Conservation (phyloP, 2,329 filamentous ascomycete genomes). For the Fusarium abutilonis region DNA sequence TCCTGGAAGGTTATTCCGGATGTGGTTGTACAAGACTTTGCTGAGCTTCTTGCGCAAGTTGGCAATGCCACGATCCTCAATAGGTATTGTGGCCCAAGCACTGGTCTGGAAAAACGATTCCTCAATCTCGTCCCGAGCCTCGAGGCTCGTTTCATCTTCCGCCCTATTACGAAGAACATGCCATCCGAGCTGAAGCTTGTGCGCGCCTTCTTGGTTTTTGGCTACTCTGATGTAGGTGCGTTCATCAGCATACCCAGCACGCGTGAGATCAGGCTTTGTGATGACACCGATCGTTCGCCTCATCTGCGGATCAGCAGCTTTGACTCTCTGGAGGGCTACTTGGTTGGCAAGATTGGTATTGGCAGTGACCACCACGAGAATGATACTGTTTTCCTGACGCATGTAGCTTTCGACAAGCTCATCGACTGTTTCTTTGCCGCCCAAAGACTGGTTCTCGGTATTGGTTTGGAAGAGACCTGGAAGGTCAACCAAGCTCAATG, state of each 20-base stretch:
- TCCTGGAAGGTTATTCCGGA: slow-evolving; percentile 42
- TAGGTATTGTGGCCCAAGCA: slow-evolving; percentile 44
- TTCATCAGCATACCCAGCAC: slow-evolving; percentile 53
- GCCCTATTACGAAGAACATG: slow-evolving; percentile 62
- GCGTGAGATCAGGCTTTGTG: slow-evolving; percentile 62
- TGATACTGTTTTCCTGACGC: slow-evolving; percentile 65
- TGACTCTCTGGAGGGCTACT: slow-evolving; percentile 57
- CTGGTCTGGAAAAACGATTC: slow-evolving; percentile 46
- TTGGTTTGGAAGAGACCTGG: slow-evolving; percentile 56
- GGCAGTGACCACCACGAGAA: slow-evolving; percentile 64
- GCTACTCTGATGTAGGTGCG: slow-evolving; percentile 49
- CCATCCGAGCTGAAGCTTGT: slow-evolving; percentile 58
- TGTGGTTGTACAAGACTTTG: slow-evolving; percentile 45
- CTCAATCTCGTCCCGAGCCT: slow-evolving; percentile 48
- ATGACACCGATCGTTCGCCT: slow-evolving; percentile 65
- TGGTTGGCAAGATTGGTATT: slow-evolving; percentile 63
- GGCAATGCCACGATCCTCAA: slow-evolving; percentile 48
- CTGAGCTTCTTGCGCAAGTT: slow-evolving; percentile 51
- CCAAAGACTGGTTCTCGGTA: slow-evolving; percentile 47
- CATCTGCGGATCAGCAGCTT: slow-evolving; percentile 54
- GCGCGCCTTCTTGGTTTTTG: slow-evolving; percentile 45
- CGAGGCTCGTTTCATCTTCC: slow-evolving; percentile 46
- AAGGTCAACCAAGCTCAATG: slow-evolving; percentile 65
- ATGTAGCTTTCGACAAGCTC: slow-evolving; percentile 63
- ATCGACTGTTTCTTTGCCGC: slow-evolving; percentile 49